Percentiles rank a stretch among this genome's conserved stretches.
Conservation (phyloP, 371 early-diverging fungal genomes). For the Mucor plumbeus region DNA sequence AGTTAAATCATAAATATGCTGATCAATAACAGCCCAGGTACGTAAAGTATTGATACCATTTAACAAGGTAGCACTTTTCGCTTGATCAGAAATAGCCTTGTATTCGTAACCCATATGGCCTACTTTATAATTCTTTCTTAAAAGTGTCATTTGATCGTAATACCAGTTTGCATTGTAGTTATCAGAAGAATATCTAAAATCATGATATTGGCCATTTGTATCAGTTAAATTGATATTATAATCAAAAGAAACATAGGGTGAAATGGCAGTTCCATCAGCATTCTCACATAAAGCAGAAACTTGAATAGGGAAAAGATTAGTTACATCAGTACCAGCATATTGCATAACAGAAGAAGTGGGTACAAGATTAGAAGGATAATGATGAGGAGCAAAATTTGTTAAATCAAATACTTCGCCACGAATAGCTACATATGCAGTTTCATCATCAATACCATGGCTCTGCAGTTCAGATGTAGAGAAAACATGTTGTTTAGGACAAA, state of each 20-base stretch:
- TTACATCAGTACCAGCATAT: constrained; percentile 72
- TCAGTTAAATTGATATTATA: constrained; percentile 48
- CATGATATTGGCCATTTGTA: constrained; percentile 50
- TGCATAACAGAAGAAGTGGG: constrained; percentile 55
- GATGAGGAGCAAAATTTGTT: constrained; percentile 61
- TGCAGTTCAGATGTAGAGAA: constrained; percentile 66
- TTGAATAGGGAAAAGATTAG: constrained; percentile 78
- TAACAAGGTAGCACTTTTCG: constrained; percentile 29
- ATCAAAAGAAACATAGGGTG: constrained; percentile 44
- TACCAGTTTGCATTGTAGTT: constrained; percentile 54
- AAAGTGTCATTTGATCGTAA: constrained; percentile 45
- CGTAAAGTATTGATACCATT: constrained; percentile 41
- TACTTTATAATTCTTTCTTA: constrained; percentile 48
- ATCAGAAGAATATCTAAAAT: constrained; percentile 47
- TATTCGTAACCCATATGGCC: constrained; percentile 49
- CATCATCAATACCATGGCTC: constrained; percentile 42
- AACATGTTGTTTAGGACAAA: constrained; percentile 87
- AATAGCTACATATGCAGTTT: constrained; percentile 60
- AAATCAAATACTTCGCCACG: constrained; percentile 81
- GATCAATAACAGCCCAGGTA: constrained; percentile 63
- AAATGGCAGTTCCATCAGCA: constrained; percentile 19
- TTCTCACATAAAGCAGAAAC: constrained; percentile 60
- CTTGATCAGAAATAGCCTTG: constrained; percentile 40
- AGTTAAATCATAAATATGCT: constrained; percentile 67
- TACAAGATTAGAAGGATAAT: constrained; percentile 59